Evolutionary conservation across 768 basidiomycete genomes (phyloP).

Genomic region (Leccinum barrowsii): DNA sequence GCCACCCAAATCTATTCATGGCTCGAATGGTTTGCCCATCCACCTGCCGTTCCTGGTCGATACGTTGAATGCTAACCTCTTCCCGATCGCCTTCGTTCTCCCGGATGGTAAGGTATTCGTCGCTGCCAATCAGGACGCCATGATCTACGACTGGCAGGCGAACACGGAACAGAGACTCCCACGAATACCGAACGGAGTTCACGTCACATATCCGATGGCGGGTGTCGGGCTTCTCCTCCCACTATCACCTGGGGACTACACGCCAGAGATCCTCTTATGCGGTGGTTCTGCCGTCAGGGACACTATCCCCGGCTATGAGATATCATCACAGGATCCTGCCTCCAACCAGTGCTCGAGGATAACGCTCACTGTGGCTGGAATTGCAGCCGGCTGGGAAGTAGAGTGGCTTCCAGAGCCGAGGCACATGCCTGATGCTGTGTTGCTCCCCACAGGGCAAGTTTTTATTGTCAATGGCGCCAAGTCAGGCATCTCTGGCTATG

Average conservation of each 20-base stretch:
- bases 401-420: constrained; percentile 74
- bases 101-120: constrained; percentile 71
- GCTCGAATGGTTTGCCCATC: constrained; percentile 65
- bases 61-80: constrained; percentile 79
- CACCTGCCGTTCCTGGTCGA: constrained; percentile 59
- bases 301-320: constrained; percentile 50
- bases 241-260: constrained; percentile 59
- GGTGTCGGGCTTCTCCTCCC: constrained; percentile 75
- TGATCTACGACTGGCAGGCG: constrained; percentile 72
- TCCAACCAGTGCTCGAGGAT: constrained; percentile 73
- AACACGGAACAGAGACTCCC: constrained; percentile 64
- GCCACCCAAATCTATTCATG: constrained; percentile 72
- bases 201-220: constrained; percentile 81
- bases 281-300: constrained; percentile 73
- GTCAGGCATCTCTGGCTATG: constrained; percentile 74
- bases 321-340: constrained; percentile 71
- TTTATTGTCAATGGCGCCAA: constrained; percentile 75
- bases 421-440: constrained; percentile 76
- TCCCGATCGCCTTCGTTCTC: constrained; percentile 70
- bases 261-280: constrained; percentile 69
- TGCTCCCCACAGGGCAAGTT: constrained; percentile 73
- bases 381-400: constrained; percentile 65
- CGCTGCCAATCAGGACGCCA: constrained; percentile 75
- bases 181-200: constrained; percentile 68
- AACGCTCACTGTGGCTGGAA: constrained; percentile 60